Evolutionary conservation across 2,329 filamentous ascomycete species (phyloP).

Genomic region (Trichoderma hamatum): DNA sequence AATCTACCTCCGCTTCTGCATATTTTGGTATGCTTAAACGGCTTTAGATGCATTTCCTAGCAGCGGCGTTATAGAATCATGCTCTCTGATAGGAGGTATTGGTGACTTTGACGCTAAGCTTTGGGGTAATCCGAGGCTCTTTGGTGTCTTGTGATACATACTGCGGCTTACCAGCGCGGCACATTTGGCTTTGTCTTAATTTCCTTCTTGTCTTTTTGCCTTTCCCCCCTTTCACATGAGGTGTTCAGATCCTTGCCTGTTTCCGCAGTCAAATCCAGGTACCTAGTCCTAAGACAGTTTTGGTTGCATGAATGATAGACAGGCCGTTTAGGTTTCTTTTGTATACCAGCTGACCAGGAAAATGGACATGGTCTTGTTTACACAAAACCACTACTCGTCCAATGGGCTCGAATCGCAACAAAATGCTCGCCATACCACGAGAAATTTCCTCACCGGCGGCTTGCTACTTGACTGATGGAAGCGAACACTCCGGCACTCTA

Average conservation of each 20-base stretch:
- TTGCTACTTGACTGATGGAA: not conserved
- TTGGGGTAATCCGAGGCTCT: not conserved
- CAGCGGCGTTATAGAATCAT: not conserved
- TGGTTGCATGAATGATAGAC: constrained; percentile 24
- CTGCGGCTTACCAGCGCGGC: constrained; percentile 20
- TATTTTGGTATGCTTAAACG: constrained; percentile 9
- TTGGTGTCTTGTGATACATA: constrained; percentile 9
- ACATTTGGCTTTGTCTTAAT: not conserved
- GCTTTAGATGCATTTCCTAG: constrained; percentile 16
- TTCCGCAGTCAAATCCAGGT: constrained; percentile 8
- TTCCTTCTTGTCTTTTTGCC: not conserved
- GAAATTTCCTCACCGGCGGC: not conserved
- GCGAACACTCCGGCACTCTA: constrained; percentile 1
- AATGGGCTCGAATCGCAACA: not conserved
- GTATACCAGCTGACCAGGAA: constrained; percentile 13
- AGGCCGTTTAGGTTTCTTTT: not conserved
- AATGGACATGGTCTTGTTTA: constrained; percentile 4
- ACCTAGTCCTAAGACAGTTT: constrained; percentile 26
- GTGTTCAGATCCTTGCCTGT: constrained; percentile 10
- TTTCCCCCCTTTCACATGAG: not conserved
- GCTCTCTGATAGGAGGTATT: constrained; percentile 2
- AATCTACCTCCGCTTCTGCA: constrained; percentile 19
- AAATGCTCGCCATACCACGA: not conserved
- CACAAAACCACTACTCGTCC: not conserved
- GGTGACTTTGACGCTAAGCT: constrained; percentile 8